phyloP scores from a whole-genome alignment of 208 protist genomes.

The Crithidia bombi region DNA sequence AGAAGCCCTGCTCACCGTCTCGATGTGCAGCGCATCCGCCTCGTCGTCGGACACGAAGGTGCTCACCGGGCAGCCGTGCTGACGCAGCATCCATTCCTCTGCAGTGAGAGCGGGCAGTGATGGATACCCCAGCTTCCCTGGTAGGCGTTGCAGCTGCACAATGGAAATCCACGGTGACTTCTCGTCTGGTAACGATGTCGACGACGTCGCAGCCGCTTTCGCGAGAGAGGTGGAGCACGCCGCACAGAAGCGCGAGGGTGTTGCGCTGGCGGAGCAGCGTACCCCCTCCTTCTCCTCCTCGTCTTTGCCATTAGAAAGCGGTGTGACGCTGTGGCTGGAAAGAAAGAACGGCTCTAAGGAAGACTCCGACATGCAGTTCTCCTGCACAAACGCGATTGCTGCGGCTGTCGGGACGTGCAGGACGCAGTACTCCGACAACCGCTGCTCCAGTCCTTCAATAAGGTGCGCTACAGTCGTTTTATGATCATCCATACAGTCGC shows the following conservation, averaged over 20 bases:
- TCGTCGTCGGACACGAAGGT: constrained; percentile 14
- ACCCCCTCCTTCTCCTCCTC: too few relatives aligned
- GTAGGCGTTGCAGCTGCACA: constrained; percentile 31
- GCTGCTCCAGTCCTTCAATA: constrained; percentile 32
- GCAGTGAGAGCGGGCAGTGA: neutral
- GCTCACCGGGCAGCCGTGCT: constrained; percentile 2
- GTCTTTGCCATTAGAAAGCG: neutral
- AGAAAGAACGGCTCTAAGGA: neutral
- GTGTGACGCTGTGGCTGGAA: neutral
- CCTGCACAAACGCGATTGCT: constrained; percentile 5
- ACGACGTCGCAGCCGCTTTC: neutral
- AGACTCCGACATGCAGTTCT: constrained; percentile 8
- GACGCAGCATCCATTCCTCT: constrained; percentile 33
- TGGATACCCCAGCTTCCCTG: neutral
- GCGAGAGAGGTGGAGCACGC: constrained; percentile 14
- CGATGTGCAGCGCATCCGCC: neutral
- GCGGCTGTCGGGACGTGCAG: constrained; percentile 31
- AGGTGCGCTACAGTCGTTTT: constrained; percentile 19
- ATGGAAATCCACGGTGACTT: constrained; percentile 29
- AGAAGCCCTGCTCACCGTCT: neutral
- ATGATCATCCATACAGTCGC: too few relatives aligned
- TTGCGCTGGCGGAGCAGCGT: neutral
- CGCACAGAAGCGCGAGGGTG: constrained; percentile 3
- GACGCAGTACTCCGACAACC: constrained; percentile 53
- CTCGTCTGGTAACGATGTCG: neutral